Evolutionary conservation across 805 yeast genomes (phyloP).

Genomic region (Ogataea glucozyma): DNA sequence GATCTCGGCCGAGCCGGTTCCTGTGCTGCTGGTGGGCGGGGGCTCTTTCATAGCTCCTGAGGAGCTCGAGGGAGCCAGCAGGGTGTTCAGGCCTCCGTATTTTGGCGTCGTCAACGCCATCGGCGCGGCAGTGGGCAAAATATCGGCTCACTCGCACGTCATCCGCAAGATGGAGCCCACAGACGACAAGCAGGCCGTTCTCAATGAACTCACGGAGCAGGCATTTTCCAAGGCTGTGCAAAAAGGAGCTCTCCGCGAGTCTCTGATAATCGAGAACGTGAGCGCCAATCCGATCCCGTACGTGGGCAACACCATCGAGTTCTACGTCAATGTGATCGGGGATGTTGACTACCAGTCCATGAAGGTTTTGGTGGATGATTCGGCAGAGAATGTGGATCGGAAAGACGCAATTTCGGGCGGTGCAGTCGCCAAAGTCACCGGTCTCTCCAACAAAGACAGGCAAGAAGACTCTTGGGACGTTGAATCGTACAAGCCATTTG

Average conservation of each 20-base stretch:
- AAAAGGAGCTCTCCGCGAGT: conserved; percentile 30
- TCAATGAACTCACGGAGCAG: conserved; percentile 20
- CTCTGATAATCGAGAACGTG: conserved; percentile 28
- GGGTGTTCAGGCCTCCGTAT: conserved; percentile 42
- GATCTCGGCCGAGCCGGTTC: conserved; percentile 43
- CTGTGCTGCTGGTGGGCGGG: conserved; percentile 47
- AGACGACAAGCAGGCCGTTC: conserved; percentile 18
- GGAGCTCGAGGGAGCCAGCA: conserved; percentile 39
- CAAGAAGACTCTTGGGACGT: conserved; percentile 27
- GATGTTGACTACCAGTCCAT: conserved; percentile 41
- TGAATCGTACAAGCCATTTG: conserved; percentile 33
- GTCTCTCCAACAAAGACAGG: neutral
- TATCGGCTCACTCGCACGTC: conserved; percentile 33
- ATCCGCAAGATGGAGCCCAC: conserved; percentile 17
- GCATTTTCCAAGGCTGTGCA: conserved; percentile 21
- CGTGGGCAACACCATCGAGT: conserved; percentile 35
- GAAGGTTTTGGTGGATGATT: neutral
- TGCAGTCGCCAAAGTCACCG: conserved; percentile 9
- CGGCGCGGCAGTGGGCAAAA: conserved; percentile 49
- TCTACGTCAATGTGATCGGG: conserved; percentile 43
- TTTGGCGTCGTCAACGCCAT: conserved; percentile 49
- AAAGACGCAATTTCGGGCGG: conserved; percentile 8
- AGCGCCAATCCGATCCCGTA: conserved; percentile 34
- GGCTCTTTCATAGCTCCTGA: conserved; percentile 44
- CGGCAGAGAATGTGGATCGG: neutral